Conservation (phyloP, 495 filamentous ascomycete genomes). For the Hypomontagnella monticulosa region DNA sequence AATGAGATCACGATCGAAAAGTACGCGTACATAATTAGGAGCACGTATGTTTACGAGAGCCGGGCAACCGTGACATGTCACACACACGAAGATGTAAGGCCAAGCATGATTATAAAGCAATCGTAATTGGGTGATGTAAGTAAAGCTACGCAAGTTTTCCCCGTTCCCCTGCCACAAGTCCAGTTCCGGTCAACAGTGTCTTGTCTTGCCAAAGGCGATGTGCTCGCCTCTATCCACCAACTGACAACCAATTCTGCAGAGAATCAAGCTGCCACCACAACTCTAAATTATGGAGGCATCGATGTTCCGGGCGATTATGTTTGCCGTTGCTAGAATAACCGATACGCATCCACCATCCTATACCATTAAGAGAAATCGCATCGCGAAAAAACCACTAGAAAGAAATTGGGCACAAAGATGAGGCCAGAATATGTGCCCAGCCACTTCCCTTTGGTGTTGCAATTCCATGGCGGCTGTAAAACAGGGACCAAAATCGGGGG, state of each 20-base stretch:
- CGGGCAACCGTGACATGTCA: not conserved
- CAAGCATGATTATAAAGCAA: conserved; percentile 13
- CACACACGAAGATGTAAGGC: not conserved
- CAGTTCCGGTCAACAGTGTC: not conserved
- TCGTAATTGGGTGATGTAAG: conserved; percentile 12
- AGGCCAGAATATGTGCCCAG: not conserved
- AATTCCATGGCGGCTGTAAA: too few species aligned
- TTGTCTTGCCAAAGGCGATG: conserved; percentile 1
- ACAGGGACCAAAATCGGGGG: too few species aligned
- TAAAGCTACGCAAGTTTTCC: conserved; percentile 24
- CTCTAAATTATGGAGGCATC: conserved; percentile 5
- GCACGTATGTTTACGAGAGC: not conserved
- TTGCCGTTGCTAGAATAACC: conserved; percentile 1
- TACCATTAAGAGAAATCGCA: not conserved
- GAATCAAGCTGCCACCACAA: conserved; percentile 5
- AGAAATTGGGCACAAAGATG: not conserved
- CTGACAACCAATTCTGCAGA: not conserved
- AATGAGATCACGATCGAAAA: conserved; percentile 32
- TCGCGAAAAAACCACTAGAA: not conserved
- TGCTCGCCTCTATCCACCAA: conserved; percentile 3
- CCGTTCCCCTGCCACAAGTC: not conserved
- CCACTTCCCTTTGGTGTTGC: not conserved
- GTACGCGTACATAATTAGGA: conserved; percentile 2
- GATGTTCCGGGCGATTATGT: not conserved
- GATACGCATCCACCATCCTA: not conserved